Evolutionary conservation across 768 basidiomycete genomes (phyloP).

Genomic region (Boletus insuetus): DNA sequence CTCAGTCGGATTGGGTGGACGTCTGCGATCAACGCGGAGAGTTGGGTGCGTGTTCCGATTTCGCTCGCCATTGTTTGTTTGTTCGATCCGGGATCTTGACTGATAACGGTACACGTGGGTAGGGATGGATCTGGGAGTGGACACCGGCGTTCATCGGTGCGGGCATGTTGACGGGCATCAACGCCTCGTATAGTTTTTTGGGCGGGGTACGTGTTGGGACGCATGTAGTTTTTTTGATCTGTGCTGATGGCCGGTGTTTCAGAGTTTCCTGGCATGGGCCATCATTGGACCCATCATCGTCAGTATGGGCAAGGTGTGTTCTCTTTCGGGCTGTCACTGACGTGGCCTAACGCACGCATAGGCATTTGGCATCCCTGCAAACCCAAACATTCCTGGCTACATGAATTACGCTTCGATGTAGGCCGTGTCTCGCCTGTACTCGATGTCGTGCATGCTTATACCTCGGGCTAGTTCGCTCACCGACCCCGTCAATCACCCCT

Average conservation of each 20-base stretch:
- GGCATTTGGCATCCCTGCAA: conserved; percentile 18
- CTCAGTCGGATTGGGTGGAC: conserved; percentile 58
- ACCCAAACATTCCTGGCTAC: conserved; percentile 13
- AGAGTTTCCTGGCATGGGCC: conserved; percentile 60
- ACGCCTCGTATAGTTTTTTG: conserved; percentile 54
- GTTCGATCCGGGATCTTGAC: neutral
- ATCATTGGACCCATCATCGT: conserved; percentile 57
- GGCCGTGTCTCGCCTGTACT: neutral
- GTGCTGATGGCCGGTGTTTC: neutral
- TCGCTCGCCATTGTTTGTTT: neutral
- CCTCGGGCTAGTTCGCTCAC: conserved; percentile 36
- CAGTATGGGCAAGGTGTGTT: conserved; percentile 38
- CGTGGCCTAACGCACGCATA: neutral
- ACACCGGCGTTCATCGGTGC: conserved; percentile 60
- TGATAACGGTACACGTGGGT: conserved; percentile 15
- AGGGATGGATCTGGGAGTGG: conserved; percentile 27
- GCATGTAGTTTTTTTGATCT: neutral
- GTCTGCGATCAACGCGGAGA: conserved; percentile 56
- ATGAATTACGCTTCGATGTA: conserved; percentile 26
- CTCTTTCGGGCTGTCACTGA: neutral
- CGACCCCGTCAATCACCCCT: conserved; percentile 45
- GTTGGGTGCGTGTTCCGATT: conserved; percentile 41
- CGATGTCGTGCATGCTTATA: neutral
- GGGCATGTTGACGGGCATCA: conserved; percentile 57
- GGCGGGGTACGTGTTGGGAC: conserved; percentile 34